Evolutionary conservation across 352 stramenopile genomes (phyloP).

Genomic region (Elongisporangium anandrum): DNA sequence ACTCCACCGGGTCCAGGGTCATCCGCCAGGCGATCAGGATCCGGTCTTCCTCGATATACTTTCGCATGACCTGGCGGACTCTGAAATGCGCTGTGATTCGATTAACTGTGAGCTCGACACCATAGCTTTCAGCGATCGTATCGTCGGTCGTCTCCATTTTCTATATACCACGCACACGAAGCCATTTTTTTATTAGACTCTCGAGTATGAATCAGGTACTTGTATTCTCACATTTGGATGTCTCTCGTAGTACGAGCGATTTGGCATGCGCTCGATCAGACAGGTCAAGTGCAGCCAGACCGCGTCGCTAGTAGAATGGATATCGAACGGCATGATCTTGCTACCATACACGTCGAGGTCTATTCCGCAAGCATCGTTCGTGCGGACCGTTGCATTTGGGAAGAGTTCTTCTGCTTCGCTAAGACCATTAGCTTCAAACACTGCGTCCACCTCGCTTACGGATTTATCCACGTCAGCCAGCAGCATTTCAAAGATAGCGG

Average conservation of each 20-base stretch:
- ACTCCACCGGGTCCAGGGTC: slow-evolving; percentile 29
- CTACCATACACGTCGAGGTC: slow-evolving; percentile 35
- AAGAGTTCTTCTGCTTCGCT: slow-evolving; percentile 20
- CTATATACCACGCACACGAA: too few relatives aligned
- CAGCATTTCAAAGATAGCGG: slow-evolving; percentile 28
- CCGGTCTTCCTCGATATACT: slow-evolving; percentile 24
- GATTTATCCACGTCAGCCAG: slow-evolving; percentile 23
- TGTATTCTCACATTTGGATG: slow-evolving; percentile 9
- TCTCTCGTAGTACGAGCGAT: slow-evolving; percentile 29
- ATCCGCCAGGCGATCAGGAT: slow-evolving; percentile 36
- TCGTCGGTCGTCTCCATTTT: slow-evolving; percentile 26
- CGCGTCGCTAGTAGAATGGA: slow-evolving; percentile 22
- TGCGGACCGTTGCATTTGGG: slow-evolving; percentile 24
- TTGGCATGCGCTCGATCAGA: slow-evolving; percentile 26
- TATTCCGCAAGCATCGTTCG: slow-evolving; percentile 21
- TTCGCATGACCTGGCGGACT: slow-evolving; percentile 25
- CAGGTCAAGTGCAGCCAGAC: slow-evolving; percentile 28
- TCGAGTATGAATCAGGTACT: too few relatives aligned
- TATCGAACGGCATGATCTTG: slow-evolving; percentile 31
- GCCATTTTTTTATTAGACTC: too few relatives aligned
- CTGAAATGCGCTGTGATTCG: slow-evolving; percentile 27
- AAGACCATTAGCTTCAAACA: slow-evolving; percentile 33
- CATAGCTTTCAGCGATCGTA: slow-evolving; percentile 28
- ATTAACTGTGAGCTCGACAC: slow-evolving; percentile 21
- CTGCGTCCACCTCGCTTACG: slow-evolving; percentile 20